A percentile compares a stretch with the other conserved stretches of the same genome.
phyloP scores from a whole-genome alignment of 805 yeast genomes.

The Metschnikowia lochheadii region DNA sequence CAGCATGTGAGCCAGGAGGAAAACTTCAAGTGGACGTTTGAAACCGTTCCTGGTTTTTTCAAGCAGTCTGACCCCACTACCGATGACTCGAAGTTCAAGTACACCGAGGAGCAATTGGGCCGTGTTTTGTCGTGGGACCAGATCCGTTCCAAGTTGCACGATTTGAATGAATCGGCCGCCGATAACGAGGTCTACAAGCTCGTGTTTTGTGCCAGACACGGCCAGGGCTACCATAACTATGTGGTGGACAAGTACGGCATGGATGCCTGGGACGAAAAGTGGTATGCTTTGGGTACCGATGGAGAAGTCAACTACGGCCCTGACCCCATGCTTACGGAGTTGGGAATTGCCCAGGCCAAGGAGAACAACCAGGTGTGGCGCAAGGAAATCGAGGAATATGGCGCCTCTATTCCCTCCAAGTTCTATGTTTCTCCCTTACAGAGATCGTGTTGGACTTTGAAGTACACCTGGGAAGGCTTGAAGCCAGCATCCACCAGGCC shows the following conservation, averaged over 20 bases:
- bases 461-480: slow-evolving; percentile 46
- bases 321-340: slow-evolving; percentile 54
- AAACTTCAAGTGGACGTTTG: slow-evolving; percentile 38
- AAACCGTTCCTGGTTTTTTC: slow-evolving; percentile 48
- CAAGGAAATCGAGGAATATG: slow-evolving; percentile 36
- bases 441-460: slow-evolving; percentile 55
- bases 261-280: slow-evolving; percentile 53
- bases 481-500: slow-evolving; percentile 18
- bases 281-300: slow-evolving; percentile 50
- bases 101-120: slow-evolving; percentile 43
- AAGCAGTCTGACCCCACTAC: slow-evolving; percentile 41
- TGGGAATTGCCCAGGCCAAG: slow-evolving; percentile 55
- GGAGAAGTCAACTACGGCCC: slow-evolving; percentile 56
- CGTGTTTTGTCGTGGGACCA: slow-evolving; percentile 39
- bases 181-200: slow-evolving; percentile 44
- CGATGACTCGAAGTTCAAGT: slow-evolving; percentile 45
- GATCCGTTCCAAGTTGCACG: slow-evolving; percentile 26
- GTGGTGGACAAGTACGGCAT: slow-evolving; percentile 53
- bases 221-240: slow-evolving; percentile 64
- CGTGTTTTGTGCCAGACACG: slow-evolving; percentile 59
- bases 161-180: slow-evolving; percentile 32
- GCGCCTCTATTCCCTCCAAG: slow-evolving; percentile 53
- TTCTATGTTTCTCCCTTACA: slow-evolving; percentile 63
- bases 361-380: slow-evolving; percentile 43
- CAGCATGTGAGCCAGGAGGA: slow-evolving; percentile 5